Conservation (phyloP, 768 basidiomycete genomes). For the Phanerodontia chrysosporium region DNA sequence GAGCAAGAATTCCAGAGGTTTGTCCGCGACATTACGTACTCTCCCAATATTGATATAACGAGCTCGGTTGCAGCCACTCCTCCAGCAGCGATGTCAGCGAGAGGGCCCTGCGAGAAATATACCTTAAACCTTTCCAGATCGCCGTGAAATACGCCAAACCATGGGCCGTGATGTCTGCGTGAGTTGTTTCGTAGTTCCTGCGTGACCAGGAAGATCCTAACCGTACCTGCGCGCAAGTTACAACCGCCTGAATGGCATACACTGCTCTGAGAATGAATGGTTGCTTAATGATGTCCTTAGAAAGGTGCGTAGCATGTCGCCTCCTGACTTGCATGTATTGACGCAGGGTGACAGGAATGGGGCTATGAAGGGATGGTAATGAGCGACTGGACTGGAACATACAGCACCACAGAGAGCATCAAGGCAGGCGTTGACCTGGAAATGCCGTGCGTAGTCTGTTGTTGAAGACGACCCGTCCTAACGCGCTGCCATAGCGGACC, state of each 20-base stretch:
- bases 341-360: slow-evolving; percentile 46
- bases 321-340: background rate
- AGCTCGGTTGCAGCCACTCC: slow-evolving; percentile 37
- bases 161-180: slow-evolving; percentile 60
- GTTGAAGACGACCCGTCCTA: slow-evolving; percentile 1
- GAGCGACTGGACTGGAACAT: slow-evolving; percentile 55
- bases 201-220: too few relatives aligned
- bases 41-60: too few relatives aligned
- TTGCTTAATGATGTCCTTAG: slow-evolving; percentile 51
- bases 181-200: too few relatives aligned
- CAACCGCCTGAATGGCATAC: slow-evolving; percentile 57
- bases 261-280: slow-evolving; percentile 50
- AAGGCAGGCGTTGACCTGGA: slow-evolving; percentile 64
- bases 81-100: slow-evolving; percentile 49
- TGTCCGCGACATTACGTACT: too few relatives aligned
- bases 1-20: slow-evolving; percentile 60
- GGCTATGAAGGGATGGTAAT: slow-evolving; percentile 55
- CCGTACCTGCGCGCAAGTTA: too few relatives aligned
- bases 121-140: slow-evolving; percentile 59
- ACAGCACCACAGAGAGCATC: slow-evolving; percentile 45
- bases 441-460: slow-evolving; percentile 45
- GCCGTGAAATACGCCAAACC: slow-evolving; percentile 52
- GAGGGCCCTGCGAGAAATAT: slow-evolving; percentile 64
- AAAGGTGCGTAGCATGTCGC: slow-evolving; percentile 26
- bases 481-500: slow-evolving; percentile 36